phyloP scores from a whole-genome alignment of 2,329 filamentous ascomycete genomes.

The Harringtonia aguacate region DNA sequence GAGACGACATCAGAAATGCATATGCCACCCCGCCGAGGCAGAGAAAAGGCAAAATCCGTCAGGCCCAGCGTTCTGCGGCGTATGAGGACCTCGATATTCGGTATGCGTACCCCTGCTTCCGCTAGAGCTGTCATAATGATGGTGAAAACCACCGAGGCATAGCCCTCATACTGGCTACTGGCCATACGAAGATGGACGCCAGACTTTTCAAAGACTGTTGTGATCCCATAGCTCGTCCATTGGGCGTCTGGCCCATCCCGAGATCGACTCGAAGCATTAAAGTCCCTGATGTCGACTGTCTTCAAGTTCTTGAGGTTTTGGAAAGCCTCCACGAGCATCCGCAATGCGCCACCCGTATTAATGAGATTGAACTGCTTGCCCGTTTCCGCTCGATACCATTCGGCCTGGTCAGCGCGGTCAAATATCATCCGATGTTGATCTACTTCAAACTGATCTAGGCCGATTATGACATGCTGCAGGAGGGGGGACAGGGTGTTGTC shows the following conservation, averaged over 20 bases:
- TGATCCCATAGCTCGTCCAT: constrained; percentile 47
- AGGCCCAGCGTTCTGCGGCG: constrained; percentile 20
- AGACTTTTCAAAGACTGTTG: constrained; percentile 25
- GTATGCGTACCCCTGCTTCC: constrained; percentile 23
- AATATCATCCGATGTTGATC: not conserved
- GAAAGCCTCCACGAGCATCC: constrained; percentile 48
- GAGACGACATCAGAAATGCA: constrained; percentile 29
- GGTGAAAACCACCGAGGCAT: constrained; percentile 25
- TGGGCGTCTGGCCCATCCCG: constrained; percentile 31
- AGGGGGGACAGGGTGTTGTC: constrained; percentile 27
- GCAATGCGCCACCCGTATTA: constrained; percentile 33
- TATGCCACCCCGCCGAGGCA: constrained; percentile 27
- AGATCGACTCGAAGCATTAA: constrained; percentile 33
- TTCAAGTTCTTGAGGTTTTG: constrained; percentile 40
- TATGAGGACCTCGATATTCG: constrained; percentile 37
- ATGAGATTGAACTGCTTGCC: constrained; percentile 22
- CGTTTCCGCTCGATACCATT: not conserved
- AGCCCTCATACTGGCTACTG: constrained; percentile 7
- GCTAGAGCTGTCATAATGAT: constrained; percentile 31
- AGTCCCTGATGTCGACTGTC: constrained; percentile 49
- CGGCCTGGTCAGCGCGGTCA: not conserved
- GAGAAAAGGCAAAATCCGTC: constrained; percentile 31
- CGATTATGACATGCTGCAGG: constrained; percentile 38
- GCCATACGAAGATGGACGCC: constrained; percentile 9
- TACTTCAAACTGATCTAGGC: constrained; percentile 22